Percentiles rank a stretch among this genome's conserved stretches.
phyloP scores from a whole-genome alignment of 1,139 yeast species.

The Blastobotrys ciferrii region DNA sequence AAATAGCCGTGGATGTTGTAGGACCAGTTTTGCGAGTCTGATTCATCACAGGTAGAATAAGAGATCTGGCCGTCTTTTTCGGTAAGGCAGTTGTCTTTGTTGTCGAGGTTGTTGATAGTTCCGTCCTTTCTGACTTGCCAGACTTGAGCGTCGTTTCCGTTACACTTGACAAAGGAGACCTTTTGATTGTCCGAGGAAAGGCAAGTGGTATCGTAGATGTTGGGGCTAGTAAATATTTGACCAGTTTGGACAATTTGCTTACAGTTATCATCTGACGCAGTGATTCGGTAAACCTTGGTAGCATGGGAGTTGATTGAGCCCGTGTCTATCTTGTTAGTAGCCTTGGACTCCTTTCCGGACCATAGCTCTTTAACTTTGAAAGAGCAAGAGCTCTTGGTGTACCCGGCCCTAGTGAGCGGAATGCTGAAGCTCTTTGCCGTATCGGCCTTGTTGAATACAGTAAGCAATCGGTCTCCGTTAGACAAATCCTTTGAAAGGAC shows the following conservation, averaged over 20 bases:
- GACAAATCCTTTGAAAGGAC: constrained; percentile 10
- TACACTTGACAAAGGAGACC: constrained; percentile 1
- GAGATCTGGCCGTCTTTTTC: neutral
- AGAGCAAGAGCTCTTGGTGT: neutral
- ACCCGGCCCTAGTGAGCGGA: constrained; percentile 8
- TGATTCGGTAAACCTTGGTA: constrained; percentile 7
- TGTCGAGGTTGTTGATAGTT: constrained; percentile 5
- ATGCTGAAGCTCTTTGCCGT: neutral
- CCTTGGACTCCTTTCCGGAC: constrained; percentile 8
- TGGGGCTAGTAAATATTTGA: constrained; percentile 8
- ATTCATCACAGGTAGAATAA: neutral
- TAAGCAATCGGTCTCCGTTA: constrained; percentile 13
- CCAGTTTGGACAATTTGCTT: constrained; percentile 9
- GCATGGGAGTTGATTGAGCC: constrained; percentile 8
- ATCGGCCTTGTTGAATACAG: constrained; percentile 9
- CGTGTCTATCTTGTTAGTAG: neutral
- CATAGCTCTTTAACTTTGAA: constrained; percentile 7
- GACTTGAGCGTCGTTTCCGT: constrained; percentile 10
- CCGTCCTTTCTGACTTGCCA: constrained; percentile 13
- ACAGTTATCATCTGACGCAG: neutral
- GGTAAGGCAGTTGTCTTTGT: constrained; percentile 1
- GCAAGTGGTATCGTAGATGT: neutral
- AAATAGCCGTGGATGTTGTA: constrained; percentile 7
- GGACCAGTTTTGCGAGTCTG: constrained; percentile 8
- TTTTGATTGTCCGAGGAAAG: neutral